Evolutionary conservation across 2,329 filamentous ascomycete species (phyloP).

Genomic region (Calonectria pauciramosa): DNA sequence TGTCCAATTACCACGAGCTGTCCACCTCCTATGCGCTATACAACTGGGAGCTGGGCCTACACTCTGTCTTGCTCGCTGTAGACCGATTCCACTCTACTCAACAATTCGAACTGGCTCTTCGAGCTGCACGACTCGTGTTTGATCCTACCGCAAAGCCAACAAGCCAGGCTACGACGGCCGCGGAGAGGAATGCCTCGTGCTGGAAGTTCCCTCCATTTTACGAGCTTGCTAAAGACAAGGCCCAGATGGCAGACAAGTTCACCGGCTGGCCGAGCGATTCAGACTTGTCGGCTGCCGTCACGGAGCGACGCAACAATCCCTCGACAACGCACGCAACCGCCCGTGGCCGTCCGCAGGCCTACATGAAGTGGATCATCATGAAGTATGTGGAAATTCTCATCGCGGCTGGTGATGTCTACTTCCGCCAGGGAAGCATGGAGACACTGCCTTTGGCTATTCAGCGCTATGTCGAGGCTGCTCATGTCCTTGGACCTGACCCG

Average conservation of each 20-base stretch:
- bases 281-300: too few species aligned
- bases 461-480: constrained; percentile 23
- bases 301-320: too few species aligned
- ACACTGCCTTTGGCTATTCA: constrained; percentile 26
- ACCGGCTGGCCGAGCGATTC: too few species aligned
- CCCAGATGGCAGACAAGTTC: too few species aligned
- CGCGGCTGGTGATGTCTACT: constrained; percentile 25
- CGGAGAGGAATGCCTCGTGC: neutral
- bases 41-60: constrained; percentile 25
- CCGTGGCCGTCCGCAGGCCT: neutral
- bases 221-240: neutral
- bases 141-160: neutral
- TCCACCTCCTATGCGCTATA: neutral
- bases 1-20: too few species aligned
- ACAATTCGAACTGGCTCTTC: constrained; percentile 17
- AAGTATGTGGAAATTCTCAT: constrained; percentile 30
- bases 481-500: constrained; percentile 14
- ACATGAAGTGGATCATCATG: constrained; percentile 28
- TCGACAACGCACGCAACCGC: neutral
- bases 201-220: constrained; percentile 16
- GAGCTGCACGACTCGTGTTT: neutral
- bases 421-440: constrained; percentile 27
- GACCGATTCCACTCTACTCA: neutral
- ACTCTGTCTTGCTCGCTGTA: neutral
- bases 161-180: too few species aligned